Evolutionary conservation across 2,329 filamentous ascomycete genomes (phyloP).

Genomic region (Fusarium verrucosum): DNA sequence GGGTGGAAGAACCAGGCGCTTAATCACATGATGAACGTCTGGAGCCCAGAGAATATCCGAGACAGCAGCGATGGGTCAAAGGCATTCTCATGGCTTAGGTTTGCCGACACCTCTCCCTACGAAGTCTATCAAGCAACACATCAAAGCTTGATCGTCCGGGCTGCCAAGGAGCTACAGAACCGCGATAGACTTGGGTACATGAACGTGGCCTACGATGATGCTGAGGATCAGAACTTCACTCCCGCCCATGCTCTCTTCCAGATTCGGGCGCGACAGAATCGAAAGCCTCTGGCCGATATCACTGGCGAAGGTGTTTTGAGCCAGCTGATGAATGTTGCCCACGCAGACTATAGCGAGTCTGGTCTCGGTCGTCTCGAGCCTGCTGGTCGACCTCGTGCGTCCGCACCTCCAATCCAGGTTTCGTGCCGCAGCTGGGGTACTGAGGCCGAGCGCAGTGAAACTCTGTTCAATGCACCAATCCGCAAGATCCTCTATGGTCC

Average conservation of each 20-base stretch:
- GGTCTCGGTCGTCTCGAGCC: constrained; percentile 83
- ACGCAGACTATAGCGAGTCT: constrained; percentile 69
- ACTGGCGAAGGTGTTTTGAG: constrained; percentile 76
- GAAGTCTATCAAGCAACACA: constrained; percentile 78
- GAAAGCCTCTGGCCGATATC: constrained; percentile 72
- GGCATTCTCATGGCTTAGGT: constrained; percentile 89
- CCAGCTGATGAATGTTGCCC: constrained; percentile 82
- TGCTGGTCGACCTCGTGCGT: constrained; percentile 78
- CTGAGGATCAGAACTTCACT: constrained; percentile 67
- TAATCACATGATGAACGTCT: constrained; percentile 87
- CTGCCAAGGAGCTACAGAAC: constrained; percentile 66
- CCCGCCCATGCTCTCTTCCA: constrained; percentile 84
- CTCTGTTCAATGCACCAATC: constrained; percentile 80
- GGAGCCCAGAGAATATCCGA: constrained; percentile 80
- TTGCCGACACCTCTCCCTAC: constrained; percentile 77
- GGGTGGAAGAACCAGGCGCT: constrained; percentile 85
- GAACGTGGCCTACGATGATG: constrained; percentile 75
- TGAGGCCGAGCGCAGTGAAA: constrained; percentile 72
- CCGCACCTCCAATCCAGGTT: constrained; percentile 87
- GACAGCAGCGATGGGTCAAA: constrained; percentile 68
- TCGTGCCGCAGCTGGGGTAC: constrained; percentile 74
- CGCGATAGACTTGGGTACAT: constrained; percentile 71
- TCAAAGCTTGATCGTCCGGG: constrained; percentile 77
- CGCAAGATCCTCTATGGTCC: constrained; percentile 79
- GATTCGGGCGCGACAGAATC: constrained; percentile 75